phyloP scores from a whole-genome alignment of 768 basidiomycete species.

The Symmetrospora coprosmae region DNA sequence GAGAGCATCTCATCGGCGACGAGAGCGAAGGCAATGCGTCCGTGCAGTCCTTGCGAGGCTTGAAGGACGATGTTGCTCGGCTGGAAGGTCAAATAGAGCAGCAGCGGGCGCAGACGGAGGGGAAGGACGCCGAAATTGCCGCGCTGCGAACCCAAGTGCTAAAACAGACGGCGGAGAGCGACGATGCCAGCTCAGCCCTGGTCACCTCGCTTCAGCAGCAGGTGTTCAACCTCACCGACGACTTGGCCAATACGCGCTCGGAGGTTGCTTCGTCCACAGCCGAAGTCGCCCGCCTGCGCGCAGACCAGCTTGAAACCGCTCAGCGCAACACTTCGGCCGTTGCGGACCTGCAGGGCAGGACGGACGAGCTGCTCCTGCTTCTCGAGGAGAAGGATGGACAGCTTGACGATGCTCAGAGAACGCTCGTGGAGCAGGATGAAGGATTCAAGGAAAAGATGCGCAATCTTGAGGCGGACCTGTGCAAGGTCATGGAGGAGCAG shows the following conservation, averaged over 20 bases:
- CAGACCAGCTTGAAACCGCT: background rate
- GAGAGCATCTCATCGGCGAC: background rate
- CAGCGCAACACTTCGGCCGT: background rate
- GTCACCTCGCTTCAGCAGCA: slow-evolving; percentile 24
- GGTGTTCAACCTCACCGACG: slow-evolving; percentile 30
- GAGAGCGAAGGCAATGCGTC: background rate
- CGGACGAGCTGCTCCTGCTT: slow-evolving; percentile 23
- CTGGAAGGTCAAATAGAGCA: background rate
- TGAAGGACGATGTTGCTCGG: slow-evolving; percentile 8
- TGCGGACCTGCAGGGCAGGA: background rate
- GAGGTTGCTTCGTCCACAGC: background rate
- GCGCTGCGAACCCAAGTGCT: slow-evolving; percentile 24
- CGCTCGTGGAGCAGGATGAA: slow-evolving; percentile 26
- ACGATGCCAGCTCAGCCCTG: background rate
- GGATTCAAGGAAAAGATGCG: slow-evolving; percentile 31
- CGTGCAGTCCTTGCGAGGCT: background rate
- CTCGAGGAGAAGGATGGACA: slow-evolving; percentile 29
- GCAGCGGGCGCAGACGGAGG: background rate
- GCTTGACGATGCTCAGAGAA: slow-evolving; percentile 15
- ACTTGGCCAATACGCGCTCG: slow-evolving; percentile 12
- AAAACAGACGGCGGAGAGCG: background rate
- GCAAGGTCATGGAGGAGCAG: slow-evolving; percentile 31
- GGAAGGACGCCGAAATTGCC: slow-evolving; percentile 21
- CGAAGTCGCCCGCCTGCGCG: slow-evolving; percentile 16
- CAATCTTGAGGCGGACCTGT: slow-evolving; percentile 30